Evolutionary conservation across 1,284 basidiomycete species (phyloP).

Genomic region (Rugiboletus extremiorientalis): DNA sequence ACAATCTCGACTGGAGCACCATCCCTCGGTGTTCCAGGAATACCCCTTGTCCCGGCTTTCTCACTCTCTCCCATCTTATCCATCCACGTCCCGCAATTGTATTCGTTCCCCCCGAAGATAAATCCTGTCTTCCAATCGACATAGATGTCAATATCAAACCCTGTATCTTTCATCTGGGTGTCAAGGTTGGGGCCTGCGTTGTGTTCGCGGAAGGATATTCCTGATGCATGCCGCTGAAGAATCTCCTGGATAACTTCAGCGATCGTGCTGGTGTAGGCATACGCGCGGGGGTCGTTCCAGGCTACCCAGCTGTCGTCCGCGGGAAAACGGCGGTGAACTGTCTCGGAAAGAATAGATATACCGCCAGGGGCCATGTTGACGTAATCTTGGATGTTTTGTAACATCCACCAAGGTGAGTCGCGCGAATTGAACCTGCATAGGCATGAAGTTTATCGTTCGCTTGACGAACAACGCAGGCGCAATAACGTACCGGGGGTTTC

Average conservation of each 20-base stretch:
- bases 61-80: constrained; percentile 95
- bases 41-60: constrained; percentile 91
- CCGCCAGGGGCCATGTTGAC: constrained; percentile 84
- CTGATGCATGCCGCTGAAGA: constrained; percentile 88
- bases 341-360: constrained; percentile 74
- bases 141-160: constrained; percentile 91
- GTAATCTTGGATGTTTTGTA: constrained; percentile 98
- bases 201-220: constrained; percentile 94
- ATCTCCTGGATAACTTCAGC: constrained; percentile 97
- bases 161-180: constrained; percentile 90
- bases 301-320: constrained; percentile 91
- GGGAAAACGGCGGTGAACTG: constrained; percentile 90
- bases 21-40: constrained; percentile 93
- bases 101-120: constrained; percentile 83
- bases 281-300: constrained; percentile 88
- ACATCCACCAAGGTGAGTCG: constrained; percentile 97
- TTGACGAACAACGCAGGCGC: background rate
- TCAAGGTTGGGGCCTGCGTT: constrained; percentile 96
- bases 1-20: constrained; percentile 96
- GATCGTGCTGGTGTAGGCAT: constrained; percentile 76
- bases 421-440: constrained; percentile 79
- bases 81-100: constrained; percentile 94
- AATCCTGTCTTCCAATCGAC: constrained; percentile 96
- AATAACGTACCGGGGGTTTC: constrained; percentile 69
- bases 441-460: background rate